Base-by-base conservation (phyloP, 164 flowering plant genomes). In the Macadamia integrifolia region DNA sequence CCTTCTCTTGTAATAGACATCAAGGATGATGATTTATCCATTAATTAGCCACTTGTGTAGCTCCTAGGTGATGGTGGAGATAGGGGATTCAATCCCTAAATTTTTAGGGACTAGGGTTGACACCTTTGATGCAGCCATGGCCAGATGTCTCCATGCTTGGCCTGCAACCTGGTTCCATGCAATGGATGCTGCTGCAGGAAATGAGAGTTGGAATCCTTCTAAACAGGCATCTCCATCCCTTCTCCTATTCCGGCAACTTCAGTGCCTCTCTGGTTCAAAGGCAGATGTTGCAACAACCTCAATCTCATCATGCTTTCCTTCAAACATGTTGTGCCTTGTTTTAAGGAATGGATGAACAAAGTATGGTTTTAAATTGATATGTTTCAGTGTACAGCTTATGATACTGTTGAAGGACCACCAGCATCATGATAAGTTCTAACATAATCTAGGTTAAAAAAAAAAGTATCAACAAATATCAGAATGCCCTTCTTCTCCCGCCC, bases 91-190 rank as follows among this genome's bases (percentile, higher is more conserved):
- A 82, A 62, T 80, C 90, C 58, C 57, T 92, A 52, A 90, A 88
- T 78, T 93, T 91, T 70, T 97, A 86, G 68, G 94, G 93, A 46
- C 61, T 87, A 68, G 96, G 96, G 32, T 79, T 81, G 6, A 29
- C 80, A 6, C 93, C 96, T 1, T 94, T 90, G 96, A 83, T 88
- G 91, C 98, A 85, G 73, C 92, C 92, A 59, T 81, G 93, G 71
- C 72, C 89, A 52, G 98, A 93, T 75, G 74, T 90, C 53, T 84
- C 96, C 60, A 72, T 90, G 82, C 76, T 90, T 18, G 91, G 90
- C 64, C 60, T 88, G 78, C 97, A 88, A 67, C 75, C 86, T 53
- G 96, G 75, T 91, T 85, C 69, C 96, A 93, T 75, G 87, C 90
- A 56, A 87, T 91, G 92, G 90, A 92, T 72, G 85, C 92, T 57